phyloP scores from a whole-genome alignment of 2,329 filamentous ascomycete species.

The Xylaria sp. region DNA sequence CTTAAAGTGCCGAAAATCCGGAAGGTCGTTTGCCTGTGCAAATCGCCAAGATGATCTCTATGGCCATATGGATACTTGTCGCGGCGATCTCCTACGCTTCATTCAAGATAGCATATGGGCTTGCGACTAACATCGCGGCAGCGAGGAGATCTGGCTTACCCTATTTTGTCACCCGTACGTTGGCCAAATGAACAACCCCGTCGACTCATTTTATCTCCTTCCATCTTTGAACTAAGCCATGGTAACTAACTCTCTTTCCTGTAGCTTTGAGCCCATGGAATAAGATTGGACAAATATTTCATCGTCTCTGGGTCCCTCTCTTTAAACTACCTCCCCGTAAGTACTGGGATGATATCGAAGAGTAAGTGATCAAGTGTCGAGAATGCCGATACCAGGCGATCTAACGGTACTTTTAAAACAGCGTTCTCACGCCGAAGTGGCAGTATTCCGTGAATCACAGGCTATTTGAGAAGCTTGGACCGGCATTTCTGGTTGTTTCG shows the following conservation, averaged over 20 bases:
- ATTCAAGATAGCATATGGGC: conserved; percentile 37
- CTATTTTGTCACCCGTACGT: conserved; percentile 58
- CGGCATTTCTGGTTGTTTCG: conserved; percentile 67
- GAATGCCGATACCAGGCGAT: not conserved
- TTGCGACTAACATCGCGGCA: conserved; percentile 50
- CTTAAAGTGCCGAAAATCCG: not conserved
- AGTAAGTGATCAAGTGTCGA: conserved; percentile 47
- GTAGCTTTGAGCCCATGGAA: conserved; percentile 55
- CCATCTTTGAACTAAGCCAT: not conserved
- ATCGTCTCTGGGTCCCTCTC: conserved; percentile 57
- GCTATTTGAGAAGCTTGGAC: conserved; percentile 61
- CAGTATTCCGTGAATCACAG: conserved; percentile 57
- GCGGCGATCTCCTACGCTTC: conserved; percentile 40
- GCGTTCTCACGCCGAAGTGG: conserved; percentile 60
- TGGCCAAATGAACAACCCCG: not conserved
- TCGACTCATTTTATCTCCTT: not conserved
- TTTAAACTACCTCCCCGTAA: conserved; percentile 57
- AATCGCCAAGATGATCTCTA: conserved; percentile 39
- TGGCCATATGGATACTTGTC: conserved; percentile 40
- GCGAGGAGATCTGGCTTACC: conserved; percentile 55
- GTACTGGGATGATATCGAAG: conserved; percentile 61
- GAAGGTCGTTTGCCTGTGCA: not conserved
- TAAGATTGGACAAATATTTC: conserved; percentile 58
- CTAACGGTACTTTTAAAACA: conserved; percentile 43
- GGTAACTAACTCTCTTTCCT: conserved; percentile 13